Conservation (phyloP, 2,329 filamentous ascomycete genomes). For the Alternaria sp. region DNA sequence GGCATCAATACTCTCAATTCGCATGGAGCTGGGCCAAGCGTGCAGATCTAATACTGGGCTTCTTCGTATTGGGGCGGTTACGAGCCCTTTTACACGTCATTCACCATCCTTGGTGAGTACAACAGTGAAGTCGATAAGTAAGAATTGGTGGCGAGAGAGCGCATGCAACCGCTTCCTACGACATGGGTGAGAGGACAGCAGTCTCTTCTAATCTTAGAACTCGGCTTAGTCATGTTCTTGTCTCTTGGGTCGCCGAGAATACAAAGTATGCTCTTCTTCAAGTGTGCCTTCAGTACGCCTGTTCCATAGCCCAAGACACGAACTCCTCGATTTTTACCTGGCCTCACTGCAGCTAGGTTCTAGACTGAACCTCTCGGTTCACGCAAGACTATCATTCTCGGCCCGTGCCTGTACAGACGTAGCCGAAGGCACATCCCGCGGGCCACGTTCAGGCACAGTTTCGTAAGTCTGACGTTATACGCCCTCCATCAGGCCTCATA, state of each 20-base stretch:
- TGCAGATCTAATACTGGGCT: neutral
- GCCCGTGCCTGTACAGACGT: neutral
- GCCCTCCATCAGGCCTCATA: neutral
- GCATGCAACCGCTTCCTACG: neutral
- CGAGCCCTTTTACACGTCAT: neutral
- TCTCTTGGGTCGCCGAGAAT: neutral
- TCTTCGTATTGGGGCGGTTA: neutral
- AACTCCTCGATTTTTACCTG: neutral
- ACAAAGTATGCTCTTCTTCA: neutral
- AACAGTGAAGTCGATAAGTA: neutral
- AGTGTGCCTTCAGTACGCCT: neutral
- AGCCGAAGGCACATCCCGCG: conserved; percentile 1
- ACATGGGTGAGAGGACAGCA: neutral
- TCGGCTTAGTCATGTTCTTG: neutral
- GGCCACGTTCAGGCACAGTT: neutral
- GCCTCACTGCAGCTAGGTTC: neutral
- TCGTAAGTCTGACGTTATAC: neutral
- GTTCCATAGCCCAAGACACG: neutral
- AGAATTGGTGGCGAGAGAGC: neutral
- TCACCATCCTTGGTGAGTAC: neutral
- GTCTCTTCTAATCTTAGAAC: neutral
- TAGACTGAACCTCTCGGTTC: neutral
- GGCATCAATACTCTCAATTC: neutral
- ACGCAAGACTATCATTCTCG: neutral
- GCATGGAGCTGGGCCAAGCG: neutral